Base-by-base conservation (phyloP, 179 eudicot genomes). In the Monotropa hypopitys region DNA sequence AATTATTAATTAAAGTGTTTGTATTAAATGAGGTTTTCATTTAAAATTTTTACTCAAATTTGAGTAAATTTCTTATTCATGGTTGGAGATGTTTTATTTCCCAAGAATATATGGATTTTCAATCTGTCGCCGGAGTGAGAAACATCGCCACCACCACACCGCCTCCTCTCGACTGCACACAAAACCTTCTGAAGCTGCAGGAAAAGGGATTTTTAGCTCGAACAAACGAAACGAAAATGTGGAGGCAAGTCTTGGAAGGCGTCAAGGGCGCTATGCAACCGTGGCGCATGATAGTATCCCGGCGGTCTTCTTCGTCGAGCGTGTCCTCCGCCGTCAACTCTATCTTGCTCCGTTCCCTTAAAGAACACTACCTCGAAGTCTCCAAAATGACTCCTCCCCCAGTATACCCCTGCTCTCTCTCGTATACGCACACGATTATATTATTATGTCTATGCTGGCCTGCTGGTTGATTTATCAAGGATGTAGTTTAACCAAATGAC, bases 311-410 rank as follows among this genome's bases (percentile, higher is more conserved):
- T 0, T 67, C 79, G 47, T 71, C 80, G 16, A 66, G 78, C 77
- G 78, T 78, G 0, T 85, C 98, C 63, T 33, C 92, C 67, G 88
- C 92, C 53, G 90, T 94, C 46, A 92, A 90, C 86, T 71, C 88
- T 69, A 80, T 89, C 42, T 35, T 94, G 40, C 88, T 91, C 76
- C 92, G 93, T 28, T 91, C 93, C 35, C 93, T 92, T 75, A 94
- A 90, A 84, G 94, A 94, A 72, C 98, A 94, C 88, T 94, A 92
- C 76, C 73, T 84, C 21, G 92, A 91, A 89, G 88, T 90, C 89
- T 88, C 97, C 86, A 91, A 89, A 53, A 92, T 91, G 97, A 76
- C 88, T 33, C 92, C 92, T 80, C 97, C 94, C 72, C 97, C 97
- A 50, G 97, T 91, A 88, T 15, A 10, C 73, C 53, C 67, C 33